A percentile compares a stretch with the other conserved stretches of the same genome.
These are phyloP conservation scores for Termitomyces sp. DNA, from an alignment of 768 basidiomycete species.

Conservation along the genomic window DNA sequence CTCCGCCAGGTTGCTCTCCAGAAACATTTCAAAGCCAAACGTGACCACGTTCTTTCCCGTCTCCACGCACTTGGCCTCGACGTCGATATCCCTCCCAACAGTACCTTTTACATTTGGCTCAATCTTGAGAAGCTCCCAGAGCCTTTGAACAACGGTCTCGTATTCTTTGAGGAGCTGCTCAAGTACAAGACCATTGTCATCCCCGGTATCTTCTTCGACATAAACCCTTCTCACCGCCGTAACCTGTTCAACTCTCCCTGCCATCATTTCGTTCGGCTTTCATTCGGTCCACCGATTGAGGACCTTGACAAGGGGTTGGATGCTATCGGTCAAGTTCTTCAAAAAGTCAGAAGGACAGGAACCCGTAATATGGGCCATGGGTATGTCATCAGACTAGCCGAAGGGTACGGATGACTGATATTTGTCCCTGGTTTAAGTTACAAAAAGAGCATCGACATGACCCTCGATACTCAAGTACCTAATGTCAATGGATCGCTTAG, in stretches of 20 bases:
- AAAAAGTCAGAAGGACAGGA: conserved; percentile 59
- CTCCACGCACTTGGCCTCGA: conserved; percentile 73
- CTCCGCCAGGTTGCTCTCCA: conserved; percentile 66
- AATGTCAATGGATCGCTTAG: conserved; percentile 14
- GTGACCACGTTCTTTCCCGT: conserved; percentile 84
- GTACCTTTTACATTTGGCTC: conserved; percentile 95
- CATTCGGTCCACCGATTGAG: conserved; percentile 77
- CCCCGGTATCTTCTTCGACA: conserved; percentile 88
- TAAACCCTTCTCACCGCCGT: conserved; percentile 75
- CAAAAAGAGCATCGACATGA: conserved; percentile 19
- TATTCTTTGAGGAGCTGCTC: conserved; percentile 92
- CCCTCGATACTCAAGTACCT: conserved; percentile 10
- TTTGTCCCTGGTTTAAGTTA: conserved; percentile 21
- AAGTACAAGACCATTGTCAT: conserved; percentile 90
- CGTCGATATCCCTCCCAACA: conserved; percentile 67
- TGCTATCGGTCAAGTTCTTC: conserved; percentile 76
- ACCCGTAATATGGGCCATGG: conserved; percentile 62
- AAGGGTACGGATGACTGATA: background rate
- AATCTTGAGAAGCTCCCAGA: conserved; percentile 73
- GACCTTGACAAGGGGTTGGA: conserved; percentile 83
- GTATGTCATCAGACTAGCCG: conserved; percentile 22
- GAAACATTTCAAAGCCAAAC: conserved; percentile 85
- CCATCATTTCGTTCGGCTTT: conserved; percentile 84
- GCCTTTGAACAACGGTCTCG: conserved; percentile 85
- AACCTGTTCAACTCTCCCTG: conserved; percentile 89